These are phyloP conservation scores for Aspergillus felis DNA, from an alignment of 2,329 filamentous ascomycete genomes.

Conservation along the genomic window DNA sequence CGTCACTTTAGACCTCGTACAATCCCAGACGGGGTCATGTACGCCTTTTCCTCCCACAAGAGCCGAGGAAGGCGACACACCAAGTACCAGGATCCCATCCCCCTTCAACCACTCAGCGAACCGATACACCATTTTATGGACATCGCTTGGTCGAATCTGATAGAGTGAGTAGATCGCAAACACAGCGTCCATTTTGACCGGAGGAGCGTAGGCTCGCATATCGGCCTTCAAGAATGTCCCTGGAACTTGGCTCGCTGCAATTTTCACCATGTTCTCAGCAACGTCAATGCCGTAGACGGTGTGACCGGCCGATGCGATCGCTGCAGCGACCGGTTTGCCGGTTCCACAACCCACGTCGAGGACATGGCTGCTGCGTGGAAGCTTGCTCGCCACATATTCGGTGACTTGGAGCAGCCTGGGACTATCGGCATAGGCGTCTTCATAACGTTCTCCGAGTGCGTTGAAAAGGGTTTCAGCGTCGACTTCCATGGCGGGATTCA, in stretches of 20 bases:
- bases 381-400: constrained; percentile 1
- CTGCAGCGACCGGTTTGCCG: constrained; percentile 10
- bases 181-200: constrained; percentile 7
- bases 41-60: neutral
- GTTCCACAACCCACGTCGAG: constrained; percentile 19
- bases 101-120: constrained; percentile 12
- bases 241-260: constrained; percentile 8
- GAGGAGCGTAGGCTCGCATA: constrained; percentile 12
- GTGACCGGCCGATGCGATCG: constrained; percentile 10
- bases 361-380: constrained; percentile 4
- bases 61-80: constrained; percentile 5
- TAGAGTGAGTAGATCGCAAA: constrained; percentile 14
- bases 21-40: constrained; percentile 13
- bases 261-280: constrained; percentile 12
- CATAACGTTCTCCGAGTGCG: constrained; percentile 11
- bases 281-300: constrained; percentile 16
- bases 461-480: constrained; percentile 10
- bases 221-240: constrained; percentile 13
- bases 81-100: constrained; percentile 10
- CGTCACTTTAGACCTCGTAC: constrained; percentile 1
- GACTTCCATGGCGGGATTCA: neutral
- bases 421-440: constrained; percentile 11
- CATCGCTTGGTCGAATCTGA: constrained; percentile 10
- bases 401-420: constrained; percentile 5
- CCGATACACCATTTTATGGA: constrained; percentile 4